Base-by-base conservation (phyloP, 495 filamentous ascomycete species). In the Friedmanniomyces endolithicus region DNA sequence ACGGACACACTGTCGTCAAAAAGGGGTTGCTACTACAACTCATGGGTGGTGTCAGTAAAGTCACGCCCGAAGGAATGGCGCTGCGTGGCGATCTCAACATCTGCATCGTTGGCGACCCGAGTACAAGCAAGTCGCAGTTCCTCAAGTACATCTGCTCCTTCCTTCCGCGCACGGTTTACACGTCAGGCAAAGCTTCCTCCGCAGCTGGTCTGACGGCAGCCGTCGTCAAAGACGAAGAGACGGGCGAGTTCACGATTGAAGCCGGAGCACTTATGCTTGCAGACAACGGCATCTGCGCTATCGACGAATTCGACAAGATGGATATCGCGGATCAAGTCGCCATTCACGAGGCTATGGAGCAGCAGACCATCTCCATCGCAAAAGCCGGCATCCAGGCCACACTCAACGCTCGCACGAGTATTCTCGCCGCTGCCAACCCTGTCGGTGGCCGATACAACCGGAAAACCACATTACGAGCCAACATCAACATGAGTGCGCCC, bases 261-360 rank as follows among this genome's bases (percentile, higher is more conserved):
- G 92, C 92, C 6, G 92, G 92, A 73, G 92, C 92, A 33, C 78
- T 99, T 50, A 99, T 99, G 92, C 76, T 99, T 27, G 92, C 94
- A 25, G 90, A 92, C 72, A 94, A 86, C 65, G 92, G 94, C 59
- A 90, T 97, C 67, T 99, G 92, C 70, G 88, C 87, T 57, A 99
- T 99, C 66, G 92, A 99, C 67, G 92, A 99, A 63, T 99, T 99
- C 66, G 92, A 99, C 76, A 99, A 97, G 72, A 99, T 99, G 92
- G 92, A 99, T 64, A 87, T 99, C 50, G 79, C 73, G 46, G 92
- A 99, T 71, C 92, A 99, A 73, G 92, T 99, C 45, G 92, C 92
- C 59, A 97, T 99, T 69, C 92, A 99, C 79, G 92, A 99, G 79
- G 94, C 94, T 52, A 99, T 99, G 92, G 92, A 99, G 78, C 92